These are phyloP conservation scores for Phytophthora ramorum DNA, from an alignment of 352 stramenopile species.

Conservation along the genomic window DNA sequence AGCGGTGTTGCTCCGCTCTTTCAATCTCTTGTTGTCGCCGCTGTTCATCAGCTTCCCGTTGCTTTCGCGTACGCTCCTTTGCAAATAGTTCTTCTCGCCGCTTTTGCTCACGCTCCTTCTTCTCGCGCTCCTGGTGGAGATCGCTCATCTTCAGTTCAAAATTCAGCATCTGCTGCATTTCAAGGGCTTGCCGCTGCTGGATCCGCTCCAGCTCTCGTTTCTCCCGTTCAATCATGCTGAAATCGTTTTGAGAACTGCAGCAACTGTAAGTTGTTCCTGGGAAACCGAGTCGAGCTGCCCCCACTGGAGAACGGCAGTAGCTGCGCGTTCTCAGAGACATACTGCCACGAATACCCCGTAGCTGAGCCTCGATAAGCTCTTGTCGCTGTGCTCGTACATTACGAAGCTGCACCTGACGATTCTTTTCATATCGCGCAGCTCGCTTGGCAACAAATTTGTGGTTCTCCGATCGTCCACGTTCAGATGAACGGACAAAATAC, in stretches of 20 bases:
- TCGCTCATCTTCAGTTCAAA: constrained; percentile 75
- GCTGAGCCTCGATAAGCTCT: constrained; percentile 65
- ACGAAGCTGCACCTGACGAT: constrained; percentile 53
- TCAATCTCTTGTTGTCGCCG: constrained; percentile 59
- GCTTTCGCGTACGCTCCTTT: constrained; percentile 47
- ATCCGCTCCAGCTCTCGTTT: constrained; percentile 79
- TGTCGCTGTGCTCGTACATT: constrained; percentile 59
- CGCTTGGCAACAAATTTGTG: constrained; percentile 57
- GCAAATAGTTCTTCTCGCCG: constrained; percentile 50
- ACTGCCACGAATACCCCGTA: constrained; percentile 46
- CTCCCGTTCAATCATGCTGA: constrained; percentile 68
- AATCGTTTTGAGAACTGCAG: constrained; percentile 38
- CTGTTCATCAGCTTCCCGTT: constrained; percentile 64
- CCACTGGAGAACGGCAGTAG: constrained; percentile 57
- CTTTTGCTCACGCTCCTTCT: constrained; percentile 56
- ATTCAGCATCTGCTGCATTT: constrained; percentile 77
- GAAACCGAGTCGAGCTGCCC: constrained; percentile 26
- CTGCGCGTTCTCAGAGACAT: constrained; percentile 68
- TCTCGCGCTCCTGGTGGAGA: constrained; percentile 57
- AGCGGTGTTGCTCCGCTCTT: constrained; percentile 52
- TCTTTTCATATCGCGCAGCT: constrained; percentile 65
- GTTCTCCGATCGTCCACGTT: constrained; percentile 31
- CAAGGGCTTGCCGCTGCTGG: constrained; percentile 61
- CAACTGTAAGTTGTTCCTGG: constrained; percentile 5
- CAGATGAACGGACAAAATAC: constrained; percentile 56